These are phyloP conservation scores for Trichoderma arundinaceum DNA, from an alignment of 2,329 filamentous ascomycete species.

Conservation along the genomic window DNA sequence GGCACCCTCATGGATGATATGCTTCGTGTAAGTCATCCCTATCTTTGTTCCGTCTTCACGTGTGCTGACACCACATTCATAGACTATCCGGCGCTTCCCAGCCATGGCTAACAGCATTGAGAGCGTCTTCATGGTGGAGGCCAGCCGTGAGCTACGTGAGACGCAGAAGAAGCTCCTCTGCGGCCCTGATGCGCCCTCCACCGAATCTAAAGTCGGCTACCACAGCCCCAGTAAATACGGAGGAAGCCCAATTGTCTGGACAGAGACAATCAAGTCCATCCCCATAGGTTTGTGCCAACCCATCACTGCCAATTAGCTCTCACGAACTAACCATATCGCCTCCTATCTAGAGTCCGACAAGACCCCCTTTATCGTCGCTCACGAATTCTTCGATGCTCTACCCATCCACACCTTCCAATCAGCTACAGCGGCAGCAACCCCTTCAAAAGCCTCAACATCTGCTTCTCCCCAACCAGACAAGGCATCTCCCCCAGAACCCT, in stretches of 20 bases:
- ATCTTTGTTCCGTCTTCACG: neutral
- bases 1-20: conserved; percentile 98
- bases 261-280: conserved; percentile 84
- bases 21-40: conserved; percentile 67
- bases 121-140: conserved; percentile 91
- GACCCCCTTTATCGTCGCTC: conserved; percentile 90
- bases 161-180: conserved; percentile 84
- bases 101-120: conserved; percentile 77
- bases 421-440: conserved; percentile 51
- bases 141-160: conserved; percentile 77
- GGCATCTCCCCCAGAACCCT: conserved; percentile 27
- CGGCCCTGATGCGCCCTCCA: conserved; percentile 68
- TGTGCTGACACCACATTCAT: neutral
- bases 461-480: neutral
- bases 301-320: too few species aligned
- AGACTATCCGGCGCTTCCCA: conserved; percentile 87
- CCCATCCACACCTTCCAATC: conserved; percentile 95
- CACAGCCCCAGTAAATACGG: conserved; percentile 78
- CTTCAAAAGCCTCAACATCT: neutral
- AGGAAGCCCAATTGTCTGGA: conserved; percentile 81
- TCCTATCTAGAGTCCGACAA: conserved; percentile 61
- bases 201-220: conserved; percentile 74
- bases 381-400: conserved; percentile 98
- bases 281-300: conserved; percentile 60
- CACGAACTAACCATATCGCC: neutral